Percentiles rank a stretch among this genome's conserved stretches.
phyloP scores from a whole-genome alignment of 1,139 yeast genomes.

The Yamadazyma sp. region DNA sequence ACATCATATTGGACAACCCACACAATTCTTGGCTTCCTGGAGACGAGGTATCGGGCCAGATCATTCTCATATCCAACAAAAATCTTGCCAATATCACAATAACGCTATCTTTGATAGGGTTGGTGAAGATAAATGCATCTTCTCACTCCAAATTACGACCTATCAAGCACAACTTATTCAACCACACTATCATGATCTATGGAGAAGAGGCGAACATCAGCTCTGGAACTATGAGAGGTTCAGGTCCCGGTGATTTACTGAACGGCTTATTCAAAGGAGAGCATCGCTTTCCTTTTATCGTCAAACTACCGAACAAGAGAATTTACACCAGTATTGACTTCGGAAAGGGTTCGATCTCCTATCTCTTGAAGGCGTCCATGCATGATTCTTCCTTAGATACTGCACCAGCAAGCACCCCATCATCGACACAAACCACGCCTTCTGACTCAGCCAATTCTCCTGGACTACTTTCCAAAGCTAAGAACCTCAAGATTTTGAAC shows the following conservation, averaged over 20 bases:
- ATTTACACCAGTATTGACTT: conserved; percentile 77
- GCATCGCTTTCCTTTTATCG: conserved; percentile 83
- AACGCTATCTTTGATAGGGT: conserved; percentile 55
- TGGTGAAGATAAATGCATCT: conserved; percentile 53
- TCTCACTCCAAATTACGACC: conserved; percentile 54
- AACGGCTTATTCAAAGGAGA: conserved; percentile 73
- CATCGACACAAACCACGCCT: not conserved
- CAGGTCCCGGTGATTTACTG: conserved; percentile 20
- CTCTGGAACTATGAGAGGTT: conserved; percentile 13
- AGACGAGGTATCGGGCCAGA: conserved; percentile 65
- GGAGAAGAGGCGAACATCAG: conserved; percentile 45
- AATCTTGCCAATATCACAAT: conserved; percentile 56
- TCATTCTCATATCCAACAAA: conserved; percentile 54
- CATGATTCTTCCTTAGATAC: conserved; percentile 22
- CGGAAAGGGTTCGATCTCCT: conserved; percentile 81
- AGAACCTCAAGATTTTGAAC: conserved; percentile 22
- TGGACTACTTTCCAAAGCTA: conserved; percentile 22
- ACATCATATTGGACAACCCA: conserved; percentile 68
- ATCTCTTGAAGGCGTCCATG: conserved; percentile 60
- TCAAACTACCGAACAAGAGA: conserved; percentile 69
- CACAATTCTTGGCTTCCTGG: conserved; percentile 70
- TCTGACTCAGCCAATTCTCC: conserved; percentile 5
- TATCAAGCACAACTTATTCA: conserved; percentile 54
- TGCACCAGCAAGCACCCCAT: too few relatives aligned
- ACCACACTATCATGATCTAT: conserved; percentile 66